These are phyloP conservation scores for Agaricus subrufescens DNA, from an alignment of 768 basidiomycete genomes.

Conservation along the genomic window DNA sequence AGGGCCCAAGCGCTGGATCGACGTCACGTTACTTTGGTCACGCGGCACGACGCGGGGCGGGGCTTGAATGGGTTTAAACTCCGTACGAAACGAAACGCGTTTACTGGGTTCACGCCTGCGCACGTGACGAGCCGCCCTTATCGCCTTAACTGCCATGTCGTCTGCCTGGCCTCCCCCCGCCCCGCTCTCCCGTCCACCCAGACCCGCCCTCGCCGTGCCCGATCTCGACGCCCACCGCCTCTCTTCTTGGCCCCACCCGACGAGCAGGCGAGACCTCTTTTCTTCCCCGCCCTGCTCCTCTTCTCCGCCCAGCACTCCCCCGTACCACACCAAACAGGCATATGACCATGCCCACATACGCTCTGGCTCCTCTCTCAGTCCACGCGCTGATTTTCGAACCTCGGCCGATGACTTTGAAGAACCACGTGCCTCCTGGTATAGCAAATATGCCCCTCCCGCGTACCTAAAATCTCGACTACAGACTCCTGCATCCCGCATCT, in stretches of 20 bases:
- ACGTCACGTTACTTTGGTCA: slow-evolving; percentile 21
- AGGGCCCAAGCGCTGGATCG: background rate
- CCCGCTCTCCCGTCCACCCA: slow-evolving; percentile 16
- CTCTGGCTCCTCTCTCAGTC: slow-evolving; percentile 29
- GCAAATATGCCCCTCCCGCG: slow-evolving; percentile 12
- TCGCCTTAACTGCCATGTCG: slow-evolving; percentile 42
- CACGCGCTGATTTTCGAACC: slow-evolving; percentile 18
- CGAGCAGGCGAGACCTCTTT: slow-evolving; percentile 17
- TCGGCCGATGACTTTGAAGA: slow-evolving; percentile 22
- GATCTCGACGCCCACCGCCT: slow-evolving; percentile 15
- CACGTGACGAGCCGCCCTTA: slow-evolving; percentile 41
- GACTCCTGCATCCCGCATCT: slow-evolving; percentile 21
- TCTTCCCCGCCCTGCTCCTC: slow-evolving; percentile 34
- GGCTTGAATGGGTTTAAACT: slow-evolving; percentile 23
- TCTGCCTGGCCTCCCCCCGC: slow-evolving; percentile 22
- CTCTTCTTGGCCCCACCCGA: slow-evolving; percentile 15
- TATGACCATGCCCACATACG: slow-evolving; percentile 27
- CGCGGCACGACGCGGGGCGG: slow-evolving; percentile 29
- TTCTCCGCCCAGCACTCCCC: slow-evolving; percentile 35
- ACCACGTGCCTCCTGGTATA: slow-evolving; percentile 21
- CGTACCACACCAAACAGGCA: slow-evolving; percentile 18
- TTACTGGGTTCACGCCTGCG: slow-evolving; percentile 29
- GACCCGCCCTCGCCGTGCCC: slow-evolving; percentile 17
- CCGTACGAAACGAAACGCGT: slow-evolving; percentile 41
- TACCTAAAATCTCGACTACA: slow-evolving; percentile 14